Evolutionary conservation across 106 monocot genomes (phyloP).

Genomic region (Dioscorea dumetorum): DNA sequence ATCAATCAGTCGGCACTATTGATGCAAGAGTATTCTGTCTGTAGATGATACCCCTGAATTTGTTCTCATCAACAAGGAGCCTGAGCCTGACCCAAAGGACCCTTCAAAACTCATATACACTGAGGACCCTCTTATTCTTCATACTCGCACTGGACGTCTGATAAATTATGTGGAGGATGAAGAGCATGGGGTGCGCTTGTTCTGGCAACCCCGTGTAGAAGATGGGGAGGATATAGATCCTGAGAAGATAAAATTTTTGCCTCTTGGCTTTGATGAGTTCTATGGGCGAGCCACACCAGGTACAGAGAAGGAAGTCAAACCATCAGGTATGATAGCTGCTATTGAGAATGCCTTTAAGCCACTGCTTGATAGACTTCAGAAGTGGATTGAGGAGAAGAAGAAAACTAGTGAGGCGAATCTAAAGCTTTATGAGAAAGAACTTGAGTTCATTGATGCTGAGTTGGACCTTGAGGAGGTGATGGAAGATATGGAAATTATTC

Average conservation of each 20-base stretch:
- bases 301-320: conserved; percentile 26
- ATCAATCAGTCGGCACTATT: not conserved
- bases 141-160: conserved; percentile 63
- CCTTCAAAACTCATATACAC: conserved; percentile 65
- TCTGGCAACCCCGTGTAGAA: conserved; percentile 71
- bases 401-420: conserved; percentile 51
- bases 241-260: conserved; percentile 57
- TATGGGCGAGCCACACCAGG: conserved; percentile 31
- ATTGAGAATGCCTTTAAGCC: conserved; percentile 46
- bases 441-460: conserved; percentile 71
- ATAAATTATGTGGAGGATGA: conserved; percentile 85
- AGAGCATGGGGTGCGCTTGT: conserved; percentile 63
- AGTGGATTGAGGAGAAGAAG: conserved; percentile 60
- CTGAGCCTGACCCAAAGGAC: conserved; percentile 77
- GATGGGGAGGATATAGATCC: conserved; percentile 70
- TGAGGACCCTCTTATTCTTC: conserved; percentile 74
- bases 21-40: not conserved
- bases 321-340: conserved; percentile 22
- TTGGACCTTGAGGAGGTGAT: conserved; percentile 63
- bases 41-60: conserved; percentile 74
- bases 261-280: conserved; percentile 69
- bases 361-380: conserved; percentile 40
- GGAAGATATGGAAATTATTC: conserved; percentile 56
- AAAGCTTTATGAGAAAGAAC: conserved; percentile 55
- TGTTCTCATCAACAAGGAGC: conserved; percentile 79